Evolutionary conservation across 805 yeast species (phyloP), one percentile per base, ranked within the genome.

Genomic region (Suhomyces pyralidae): DNA sequence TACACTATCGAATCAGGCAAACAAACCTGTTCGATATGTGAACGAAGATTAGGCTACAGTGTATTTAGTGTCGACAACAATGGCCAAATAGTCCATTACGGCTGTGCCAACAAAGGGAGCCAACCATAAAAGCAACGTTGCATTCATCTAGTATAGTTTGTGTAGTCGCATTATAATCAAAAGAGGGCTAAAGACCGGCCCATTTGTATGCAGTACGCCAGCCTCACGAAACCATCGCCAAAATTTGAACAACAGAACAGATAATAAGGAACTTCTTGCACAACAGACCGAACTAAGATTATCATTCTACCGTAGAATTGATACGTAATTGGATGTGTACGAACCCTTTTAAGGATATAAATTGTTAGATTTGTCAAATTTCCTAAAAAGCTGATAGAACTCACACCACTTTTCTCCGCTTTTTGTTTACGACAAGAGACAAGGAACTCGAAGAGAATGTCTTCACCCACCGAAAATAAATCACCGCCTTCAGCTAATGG

Each of bases 1-100:
- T 65, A 69, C 69, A 2, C 63, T 57, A 46, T 79, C 10, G 77
- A 79, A 12, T 72, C 76, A 17, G 67, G 67, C 14, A 65, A 62
- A 34, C 71, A 77, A 34, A 65, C 64, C n/a, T 90, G 96, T 63
- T 60, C 67, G 2, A 74, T 82, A 15, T 90, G 96, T 66, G 68
- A 73, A 20, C 84, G 83, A 58, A 65, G 71, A 10, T 68, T 86
- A 32, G 85, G 85, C 2, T 75, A 74, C 55, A 76, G 81, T 46
- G 81, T 86, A 1, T 67, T 84, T 30, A 73, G 82, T 45, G 78
- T 79, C 22, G 72, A 74, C 34, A 80, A 80, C 0, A 71, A 76
- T 45, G 70, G 68, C 25, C 62, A 66, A 3, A 74, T 81, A 5
- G 78, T 82, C 3, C 90, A 85, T 62, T 85, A 81, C 59, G 84